Percentiles rank a stretch among this genome's conserved stretches.
Conservation (phyloP, 2,329 filamentous ascomycete genomes). For the Sporothrix brasiliensis region DNA sequence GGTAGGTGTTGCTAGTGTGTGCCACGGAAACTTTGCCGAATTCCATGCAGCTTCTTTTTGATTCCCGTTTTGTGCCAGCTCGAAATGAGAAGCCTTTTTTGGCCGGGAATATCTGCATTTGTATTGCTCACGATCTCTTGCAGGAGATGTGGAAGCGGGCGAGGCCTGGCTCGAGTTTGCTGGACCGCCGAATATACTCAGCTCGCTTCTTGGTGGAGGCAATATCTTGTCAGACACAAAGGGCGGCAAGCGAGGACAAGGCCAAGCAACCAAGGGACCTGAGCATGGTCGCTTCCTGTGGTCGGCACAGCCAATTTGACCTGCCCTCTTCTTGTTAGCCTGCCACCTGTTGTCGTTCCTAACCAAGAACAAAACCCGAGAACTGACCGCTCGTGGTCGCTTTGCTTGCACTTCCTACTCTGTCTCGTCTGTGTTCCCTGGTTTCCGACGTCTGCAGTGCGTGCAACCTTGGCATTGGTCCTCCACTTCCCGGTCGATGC, state of each 20-base stretch:
- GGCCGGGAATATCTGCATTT: not conserved
- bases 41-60: conserved; percentile 26
- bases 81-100: too few species aligned
- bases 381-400: conserved; percentile 17
- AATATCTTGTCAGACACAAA: not conserved
- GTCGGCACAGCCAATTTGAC: not conserved
- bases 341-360: too few species aligned
- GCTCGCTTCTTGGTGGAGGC: not conserved
- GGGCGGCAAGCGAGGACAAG: not conserved
- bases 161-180: not conserved
- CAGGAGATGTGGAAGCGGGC: not conserved
- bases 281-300: not conserved
- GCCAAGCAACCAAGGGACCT: not conserved
- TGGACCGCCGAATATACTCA: conserved; percentile 9
- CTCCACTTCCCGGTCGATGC: not conserved
- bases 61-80: conserved; percentile 9
- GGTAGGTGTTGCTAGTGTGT: conserved; percentile 16
- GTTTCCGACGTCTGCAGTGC: not conserved
- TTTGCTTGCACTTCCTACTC: not conserved
- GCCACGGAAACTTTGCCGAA: conserved; percentile 23
- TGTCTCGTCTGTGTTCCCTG: conserved; percentile 11
- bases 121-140: not conserved
- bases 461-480: not conserved
- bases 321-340: not conserved
- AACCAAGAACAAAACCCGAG: conserved; percentile 26